A percentile compares a stretch with the other conserved stretches of the same genome.
These are phyloP conservation scores for Trichoderma sp. DNA, from an alignment of 2,329 filamentous ascomycete species.

Conservation along the genomic window DNA sequence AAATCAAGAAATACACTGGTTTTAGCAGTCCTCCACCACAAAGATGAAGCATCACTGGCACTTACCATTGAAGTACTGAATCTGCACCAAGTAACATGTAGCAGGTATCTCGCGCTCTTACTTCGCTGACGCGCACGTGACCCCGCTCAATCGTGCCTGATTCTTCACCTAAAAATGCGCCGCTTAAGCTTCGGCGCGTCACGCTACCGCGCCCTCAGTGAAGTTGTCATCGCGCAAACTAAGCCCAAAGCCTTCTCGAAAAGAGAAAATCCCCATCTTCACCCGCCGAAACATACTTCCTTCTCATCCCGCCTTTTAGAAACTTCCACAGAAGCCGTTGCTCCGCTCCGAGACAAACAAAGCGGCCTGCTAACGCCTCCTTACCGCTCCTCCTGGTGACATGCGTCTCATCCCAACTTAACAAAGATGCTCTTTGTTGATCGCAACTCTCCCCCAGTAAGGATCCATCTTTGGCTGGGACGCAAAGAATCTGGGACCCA, in stretches of 20 bases:
- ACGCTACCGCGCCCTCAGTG: constrained; percentile 23
- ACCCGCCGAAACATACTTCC: not conserved
- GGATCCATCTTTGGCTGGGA: constrained; percentile 12
- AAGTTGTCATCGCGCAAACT: constrained; percentile 26
- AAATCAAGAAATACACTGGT: not conserved
- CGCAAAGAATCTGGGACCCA: constrained; percentile 17
- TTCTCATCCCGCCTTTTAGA: not conserved
- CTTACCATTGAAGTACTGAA: too few relatives aligned
- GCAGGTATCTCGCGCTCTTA: not conserved
- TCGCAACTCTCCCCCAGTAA: constrained; percentile 9
- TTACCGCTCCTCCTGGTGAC: not conserved
- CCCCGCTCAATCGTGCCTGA: constrained; percentile 24
- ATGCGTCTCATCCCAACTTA: constrained; percentile 14
- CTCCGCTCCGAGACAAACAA: not conserved
- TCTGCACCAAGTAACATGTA: not conserved
- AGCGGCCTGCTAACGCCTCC: not conserved
- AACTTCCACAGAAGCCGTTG: not conserved
- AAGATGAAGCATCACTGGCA: not conserved
- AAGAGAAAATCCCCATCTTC: not conserved
- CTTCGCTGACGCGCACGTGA: constrained; percentile 27
- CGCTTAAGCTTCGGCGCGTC: constrained; percentile 37
- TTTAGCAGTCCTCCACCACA: not conserved
- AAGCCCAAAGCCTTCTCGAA: constrained; percentile 12
- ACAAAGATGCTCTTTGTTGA: constrained; percentile 31
- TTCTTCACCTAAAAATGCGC: constrained; percentile 25